Conservation (phyloP, 1,284 basidiomycete species). For the Dichomitus squalens region DNA sequence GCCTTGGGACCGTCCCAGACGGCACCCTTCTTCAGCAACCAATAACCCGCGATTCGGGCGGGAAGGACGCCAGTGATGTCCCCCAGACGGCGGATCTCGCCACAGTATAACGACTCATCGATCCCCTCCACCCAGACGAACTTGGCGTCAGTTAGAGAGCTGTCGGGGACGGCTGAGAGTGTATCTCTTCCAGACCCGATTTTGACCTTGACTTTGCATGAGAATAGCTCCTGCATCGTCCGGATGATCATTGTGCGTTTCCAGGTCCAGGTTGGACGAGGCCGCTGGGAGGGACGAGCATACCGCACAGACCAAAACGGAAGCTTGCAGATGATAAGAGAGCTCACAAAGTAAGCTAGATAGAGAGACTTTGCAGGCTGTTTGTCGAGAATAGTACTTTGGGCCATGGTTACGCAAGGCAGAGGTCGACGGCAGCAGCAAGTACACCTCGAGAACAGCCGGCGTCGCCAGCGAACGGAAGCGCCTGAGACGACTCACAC, state of each 20-base stretch:
- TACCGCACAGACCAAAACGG: slow-evolving; percentile 20
- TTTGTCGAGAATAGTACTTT: too few relatives aligned
- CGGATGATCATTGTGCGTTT: slow-evolving; percentile 15
- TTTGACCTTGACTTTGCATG: slow-evolving; percentile 3
- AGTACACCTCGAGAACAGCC: too few relatives aligned
- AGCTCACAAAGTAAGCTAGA: too few relatives aligned
- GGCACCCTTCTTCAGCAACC: slow-evolving; percentile 33
- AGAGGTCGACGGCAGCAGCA: too few relatives aligned
- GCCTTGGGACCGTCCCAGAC: slow-evolving; percentile 26
- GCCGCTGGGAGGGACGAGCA: slow-evolving; percentile 7
- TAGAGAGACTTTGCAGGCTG: too few relatives aligned
- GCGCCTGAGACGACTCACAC: too few relatives aligned
- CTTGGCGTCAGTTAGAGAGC: slow-evolving; percentile 14
- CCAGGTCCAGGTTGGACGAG: slow-evolving; percentile 15
- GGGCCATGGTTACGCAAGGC: too few relatives aligned
- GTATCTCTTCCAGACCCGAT: neutral
- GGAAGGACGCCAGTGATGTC: slow-evolving; percentile 31
- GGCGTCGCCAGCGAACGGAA: too few relatives aligned
- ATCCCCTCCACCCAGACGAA: slow-evolving; percentile 24
- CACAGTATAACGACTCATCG: slow-evolving; percentile 15
- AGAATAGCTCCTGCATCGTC: slow-evolving; percentile 8
- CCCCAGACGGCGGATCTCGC: slow-evolving; percentile 23
- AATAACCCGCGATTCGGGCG: slow-evolving; percentile 40
- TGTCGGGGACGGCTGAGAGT: slow-evolving; percentile 3
- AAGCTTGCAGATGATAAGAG: slow-evolving; percentile 18